These are phyloP conservation scores for Mimosa bimucronata DNA, from an alignment of 306 rosid species.

Conservation along the genomic window DNA sequence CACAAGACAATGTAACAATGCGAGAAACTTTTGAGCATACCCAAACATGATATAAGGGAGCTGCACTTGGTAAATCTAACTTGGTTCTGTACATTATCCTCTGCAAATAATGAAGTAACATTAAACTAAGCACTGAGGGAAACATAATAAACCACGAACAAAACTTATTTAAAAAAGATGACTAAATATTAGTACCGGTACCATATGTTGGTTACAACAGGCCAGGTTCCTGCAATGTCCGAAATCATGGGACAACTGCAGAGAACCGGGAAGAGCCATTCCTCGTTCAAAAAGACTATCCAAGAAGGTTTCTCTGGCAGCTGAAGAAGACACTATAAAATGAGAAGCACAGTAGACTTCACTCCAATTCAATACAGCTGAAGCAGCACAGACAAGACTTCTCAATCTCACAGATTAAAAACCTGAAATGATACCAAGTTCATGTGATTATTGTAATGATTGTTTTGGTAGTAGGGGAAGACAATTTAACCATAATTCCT, in stretches of 20 bases:
- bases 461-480: neutral
- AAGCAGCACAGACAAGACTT: constrained; percentile 20
- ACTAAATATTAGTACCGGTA: constrained; percentile 29
- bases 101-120: constrained; percentile 53
- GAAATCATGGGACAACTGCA: constrained; percentile 76
- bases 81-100: constrained; percentile 45
- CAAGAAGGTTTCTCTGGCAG: constrained; percentile 40
- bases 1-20: constrained; percentile 14
- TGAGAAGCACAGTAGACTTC: constrained; percentile 31
- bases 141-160: constrained; percentile 3
- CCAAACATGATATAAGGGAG: constrained; percentile 48
- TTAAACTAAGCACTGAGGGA: constrained; percentile 8
- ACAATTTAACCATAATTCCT: constrained; percentile 23
- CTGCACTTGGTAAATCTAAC: constrained; percentile 42
- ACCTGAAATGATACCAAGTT: constrained; percentile 40
- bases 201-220: constrained; percentile 52
- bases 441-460: constrained; percentile 30
- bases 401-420: constrained; percentile 35
- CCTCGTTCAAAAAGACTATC: constrained; percentile 34
- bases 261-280: constrained; percentile 84
- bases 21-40: constrained; percentile 21
- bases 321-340: constrained; percentile 31
- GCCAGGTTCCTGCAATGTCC: constrained; percentile 72
- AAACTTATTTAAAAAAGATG: neutral
- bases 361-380: constrained; percentile 29